Evolutionary conservation across 148 eudicot species (phyloP).

Genomic region (Fagopyrum tataricum): DNA sequence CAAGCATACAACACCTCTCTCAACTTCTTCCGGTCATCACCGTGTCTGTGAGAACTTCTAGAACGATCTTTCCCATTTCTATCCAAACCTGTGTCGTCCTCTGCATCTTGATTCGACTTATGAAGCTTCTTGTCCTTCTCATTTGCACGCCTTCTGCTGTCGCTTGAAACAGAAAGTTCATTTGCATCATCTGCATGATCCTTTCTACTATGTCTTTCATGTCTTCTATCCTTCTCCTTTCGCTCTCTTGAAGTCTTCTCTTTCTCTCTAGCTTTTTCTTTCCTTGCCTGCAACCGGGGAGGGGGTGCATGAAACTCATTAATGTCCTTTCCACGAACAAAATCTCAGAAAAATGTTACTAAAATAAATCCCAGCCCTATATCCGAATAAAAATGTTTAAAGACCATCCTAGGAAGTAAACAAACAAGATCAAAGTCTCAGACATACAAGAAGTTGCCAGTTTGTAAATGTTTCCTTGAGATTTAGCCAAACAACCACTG

Average conservation of each 20-base stretch:
- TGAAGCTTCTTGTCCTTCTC: conserved; percentile 63
- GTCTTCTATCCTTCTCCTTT: conserved; percentile 55
- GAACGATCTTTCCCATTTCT: conserved; percentile 54
- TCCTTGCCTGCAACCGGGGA: conserved; percentile 48
- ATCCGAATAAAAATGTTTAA: background rate
- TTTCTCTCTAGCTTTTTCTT: conserved; percentile 65
- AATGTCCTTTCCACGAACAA: background rate
- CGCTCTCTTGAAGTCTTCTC: conserved; percentile 51
- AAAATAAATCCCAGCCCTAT: background rate
- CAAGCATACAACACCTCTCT: conserved; percentile 41
- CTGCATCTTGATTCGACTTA: conserved; percentile 41
- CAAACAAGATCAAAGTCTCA: background rate
- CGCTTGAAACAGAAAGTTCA: conserved; percentile 33
- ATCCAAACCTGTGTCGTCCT: conserved; percentile 46
- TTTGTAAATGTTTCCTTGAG: background rate
- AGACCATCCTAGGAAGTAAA: too few species aligned
- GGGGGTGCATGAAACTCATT: background rate
- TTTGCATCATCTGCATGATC: conserved; percentile 36
- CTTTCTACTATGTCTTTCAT: conserved; percentile 38
- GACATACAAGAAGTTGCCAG: background rate
- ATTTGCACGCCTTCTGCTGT: conserved; percentile 45
- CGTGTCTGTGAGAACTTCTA: conserved; percentile 55
- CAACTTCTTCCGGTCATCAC: conserved; percentile 56
- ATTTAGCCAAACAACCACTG: background rate
- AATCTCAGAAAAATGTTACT: background rate